Evolutionary conservation across 73 alveolate genomes (phyloP), one percentile per base, ranked within the genome.

Genomic region (Paramecium sonneborni): DNA sequence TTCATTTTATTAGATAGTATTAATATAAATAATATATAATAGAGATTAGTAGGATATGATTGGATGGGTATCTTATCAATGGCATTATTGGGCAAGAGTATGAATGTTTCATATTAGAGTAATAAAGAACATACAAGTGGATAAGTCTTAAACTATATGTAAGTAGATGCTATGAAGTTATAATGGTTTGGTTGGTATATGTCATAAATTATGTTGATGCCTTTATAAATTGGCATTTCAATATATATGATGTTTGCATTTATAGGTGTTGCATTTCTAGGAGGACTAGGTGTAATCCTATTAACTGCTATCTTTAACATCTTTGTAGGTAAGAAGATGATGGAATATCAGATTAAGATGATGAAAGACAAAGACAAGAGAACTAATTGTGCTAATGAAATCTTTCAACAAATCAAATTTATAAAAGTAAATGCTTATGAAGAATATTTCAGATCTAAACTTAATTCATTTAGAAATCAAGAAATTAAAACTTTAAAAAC

Each of bases 371-470:
- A 96, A 82, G 99, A 97, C 86, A 93, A 70, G n/a, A 95, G 99
- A 82, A 93, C 97, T 93, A 96, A 95, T 72, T 70, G 85, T 39
- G 95, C 98, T 15, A 86, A 97, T 26, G 98, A 96, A 91, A 86
- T 95, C 12, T 95, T 97, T 67, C 92, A 94, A 68, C 92, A 95
- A 92, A 96, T 97, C 48, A 97, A 97, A 95, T 93, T 95, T 82
- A 92, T 97, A 35, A 97, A 97, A 93, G 93, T 96, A 30, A 92
- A 97, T 95, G 95, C 97, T 9, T 97, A 98, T 97, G 97, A 93
- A 79, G 93, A 94, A 26, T 46, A 84, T 38, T 96, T 97, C 79
- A 90, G 88, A 74, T 89, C 88, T 7, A 96, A 92, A 91, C 86
- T 97, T n/a, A 30, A 74, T 7, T 1, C 14, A 46, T 79, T 43